Conservation (phyloP, 257 asterid species). For the Scutellaria barbata region DNA sequence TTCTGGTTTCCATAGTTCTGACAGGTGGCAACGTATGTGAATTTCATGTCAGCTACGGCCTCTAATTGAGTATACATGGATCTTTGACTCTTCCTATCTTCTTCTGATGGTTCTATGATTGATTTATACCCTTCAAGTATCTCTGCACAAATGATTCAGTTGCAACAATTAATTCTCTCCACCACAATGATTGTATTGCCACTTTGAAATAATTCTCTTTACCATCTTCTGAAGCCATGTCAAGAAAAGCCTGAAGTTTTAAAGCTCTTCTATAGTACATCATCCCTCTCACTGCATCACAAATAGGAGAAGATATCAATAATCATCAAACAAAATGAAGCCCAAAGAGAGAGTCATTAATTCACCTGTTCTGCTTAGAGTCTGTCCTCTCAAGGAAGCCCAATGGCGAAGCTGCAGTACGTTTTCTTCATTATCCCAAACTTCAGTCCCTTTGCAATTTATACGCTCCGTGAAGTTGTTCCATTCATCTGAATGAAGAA, state of each 20-base stretch:
- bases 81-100: conserved; percentile 91
- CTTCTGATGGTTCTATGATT: conserved; percentile 67
- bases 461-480: conserved; percentile 89
- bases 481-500: conserved; percentile 85
- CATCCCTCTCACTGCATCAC: conserved; percentile 93
- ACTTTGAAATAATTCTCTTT: conserved; percentile 29
- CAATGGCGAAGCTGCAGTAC: conserved; percentile 93
- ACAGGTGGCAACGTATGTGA: conserved; percentile 96
- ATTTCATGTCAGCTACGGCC: conserved; percentile 98
- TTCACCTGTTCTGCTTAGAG: conserved; percentile 91
- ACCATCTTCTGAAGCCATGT: conserved; percentile 94
- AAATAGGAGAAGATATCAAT: neutral
- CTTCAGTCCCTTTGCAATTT: conserved; percentile 68
- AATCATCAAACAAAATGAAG: conserved; percentile 25
- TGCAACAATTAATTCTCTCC: conserved; percentile 30
- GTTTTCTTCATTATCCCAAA: conserved; percentile 89
- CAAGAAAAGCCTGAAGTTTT: conserved; percentile 98
- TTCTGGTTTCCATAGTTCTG: conserved; percentile 98
- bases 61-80: conserved; percentile 86
- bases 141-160: conserved; percentile 55
- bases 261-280: conserved; percentile 98
- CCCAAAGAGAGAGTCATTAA: neutral
- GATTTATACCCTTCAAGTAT: conserved; percentile 86
- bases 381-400: conserved; percentile 99
- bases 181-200: conserved; percentile 27